Conservation (phyloP, 257 asterid species). For the Ophiorrhiza pumila region DNA sequence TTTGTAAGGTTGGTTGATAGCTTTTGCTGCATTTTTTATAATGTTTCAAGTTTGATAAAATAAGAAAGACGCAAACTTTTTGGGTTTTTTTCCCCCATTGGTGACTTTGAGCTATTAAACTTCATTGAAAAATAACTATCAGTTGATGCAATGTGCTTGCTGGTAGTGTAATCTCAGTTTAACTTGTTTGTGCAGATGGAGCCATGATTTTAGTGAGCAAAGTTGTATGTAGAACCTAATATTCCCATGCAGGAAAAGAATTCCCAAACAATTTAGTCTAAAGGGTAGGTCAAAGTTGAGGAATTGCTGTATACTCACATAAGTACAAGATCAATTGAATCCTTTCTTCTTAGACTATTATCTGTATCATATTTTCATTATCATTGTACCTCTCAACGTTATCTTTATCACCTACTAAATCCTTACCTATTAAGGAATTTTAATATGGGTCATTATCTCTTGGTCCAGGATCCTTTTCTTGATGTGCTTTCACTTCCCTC, state of each 20-base stretch:
- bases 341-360: not conserved
- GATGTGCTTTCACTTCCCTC: not conserved
- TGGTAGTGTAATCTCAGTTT: not conserved
- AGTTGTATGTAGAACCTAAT: not conserved
- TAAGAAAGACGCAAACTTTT: not conserved
- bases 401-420: not conserved
- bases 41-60: not conserved
- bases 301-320: not conserved
- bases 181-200: not conserved
- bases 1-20: not conserved
- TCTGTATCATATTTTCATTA: not conserved
- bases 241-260: not conserved
- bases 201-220: not conserved
- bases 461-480: not conserved
- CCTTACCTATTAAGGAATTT: not conserved
- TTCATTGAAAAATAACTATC: not conserved
- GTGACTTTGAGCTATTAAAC: not conserved
- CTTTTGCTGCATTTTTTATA: not conserved
- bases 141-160: not conserved
- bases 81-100: not conserved
- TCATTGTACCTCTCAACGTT: not conserved
- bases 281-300: not conserved
- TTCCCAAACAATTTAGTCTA: not conserved
- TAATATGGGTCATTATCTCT: not conserved
- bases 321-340: not conserved